Evolutionary conservation across 2,329 filamentous ascomycete species (phyloP).

Genomic region (Aspergillus thermomutatus): DNA sequence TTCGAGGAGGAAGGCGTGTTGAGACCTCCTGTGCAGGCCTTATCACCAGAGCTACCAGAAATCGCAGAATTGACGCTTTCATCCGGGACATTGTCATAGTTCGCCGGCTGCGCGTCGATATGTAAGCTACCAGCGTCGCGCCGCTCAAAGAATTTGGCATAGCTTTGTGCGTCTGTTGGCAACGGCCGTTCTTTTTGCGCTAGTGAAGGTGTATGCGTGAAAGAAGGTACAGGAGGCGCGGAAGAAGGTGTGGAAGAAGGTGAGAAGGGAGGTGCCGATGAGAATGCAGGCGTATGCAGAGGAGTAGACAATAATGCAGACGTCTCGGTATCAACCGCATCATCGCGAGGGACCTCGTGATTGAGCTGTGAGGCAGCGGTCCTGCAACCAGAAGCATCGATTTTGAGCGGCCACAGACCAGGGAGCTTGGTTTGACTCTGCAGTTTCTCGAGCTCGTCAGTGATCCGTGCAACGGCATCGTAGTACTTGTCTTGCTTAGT

Average conservation of each 20-base stretch:
- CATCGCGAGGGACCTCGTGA: slow-evolving; percentile 8
- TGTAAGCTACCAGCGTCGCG: slow-evolving; percentile 18
- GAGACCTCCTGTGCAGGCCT: slow-evolving; percentile 40
- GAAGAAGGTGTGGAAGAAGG: neutral
- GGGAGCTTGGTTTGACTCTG: slow-evolving; percentile 69
- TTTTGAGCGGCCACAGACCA: slow-evolving; percentile 73
- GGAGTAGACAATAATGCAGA: neutral
- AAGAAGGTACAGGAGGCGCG: slow-evolving; percentile 1
- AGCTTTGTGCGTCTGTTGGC: slow-evolving; percentile 24
- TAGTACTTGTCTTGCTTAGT: slow-evolving; percentile 81
- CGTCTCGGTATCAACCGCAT: slow-evolving; percentile 4
- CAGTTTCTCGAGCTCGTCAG: slow-evolving; percentile 70
- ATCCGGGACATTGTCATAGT: slow-evolving; percentile 14
- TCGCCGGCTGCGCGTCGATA: slow-evolving; percentile 26
- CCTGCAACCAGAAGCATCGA: slow-evolving; percentile 80
- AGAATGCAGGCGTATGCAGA: slow-evolving; percentile 1
- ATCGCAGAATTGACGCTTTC: neutral
- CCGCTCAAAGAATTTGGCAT: slow-evolving; percentile 22
- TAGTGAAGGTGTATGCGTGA: neutral
- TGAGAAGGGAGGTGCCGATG: neutral
- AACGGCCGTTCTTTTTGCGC: slow-evolving; percentile 8
- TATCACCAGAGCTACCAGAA: slow-evolving; percentile 9
- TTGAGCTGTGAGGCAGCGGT: slow-evolving; percentile 22
- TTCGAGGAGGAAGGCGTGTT: slow-evolving; percentile 29
- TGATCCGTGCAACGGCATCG: slow-evolving; percentile 83